These are phyloP conservation scores for Paxillus involutus DNA, from an alignment of 768 basidiomycete genomes.

Conservation along the genomic window DNA sequence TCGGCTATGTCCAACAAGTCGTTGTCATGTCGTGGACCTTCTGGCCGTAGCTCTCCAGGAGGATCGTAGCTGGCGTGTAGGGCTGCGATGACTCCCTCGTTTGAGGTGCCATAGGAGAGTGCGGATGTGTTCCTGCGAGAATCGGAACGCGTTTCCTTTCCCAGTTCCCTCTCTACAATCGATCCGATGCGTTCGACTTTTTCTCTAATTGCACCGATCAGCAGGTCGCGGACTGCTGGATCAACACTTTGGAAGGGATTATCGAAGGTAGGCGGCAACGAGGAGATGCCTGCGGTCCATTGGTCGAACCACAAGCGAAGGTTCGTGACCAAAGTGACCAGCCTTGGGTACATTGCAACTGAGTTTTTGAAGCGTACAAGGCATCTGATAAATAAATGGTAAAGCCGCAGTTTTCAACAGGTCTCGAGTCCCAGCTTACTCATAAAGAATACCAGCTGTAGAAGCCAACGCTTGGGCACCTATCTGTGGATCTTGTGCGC, in stretches of 20 bases:
- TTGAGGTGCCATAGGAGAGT: slow-evolving; percentile 1
- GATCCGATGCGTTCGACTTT: slow-evolving; percentile 32
- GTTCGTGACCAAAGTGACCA: slow-evolving; percentile 40
- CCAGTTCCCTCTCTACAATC: slow-evolving; percentile 54
- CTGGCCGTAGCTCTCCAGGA: slow-evolving; percentile 49
- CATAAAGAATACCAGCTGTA: slow-evolving; percentile 46
- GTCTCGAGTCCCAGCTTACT: slow-evolving; percentile 38
- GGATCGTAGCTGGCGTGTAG: slow-evolving; percentile 47
- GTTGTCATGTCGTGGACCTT: slow-evolving; percentile 68
- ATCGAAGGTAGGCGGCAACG: slow-evolving; percentile 42
- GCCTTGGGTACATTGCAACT: slow-evolving; percentile 42
- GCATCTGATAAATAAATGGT: slow-evolving; percentile 36
- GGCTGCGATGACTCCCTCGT: slow-evolving; percentile 39
- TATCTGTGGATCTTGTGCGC: slow-evolving; percentile 17
- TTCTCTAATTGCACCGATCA: slow-evolving; percentile 30
- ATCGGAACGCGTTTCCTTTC: slow-evolving; percentile 29
- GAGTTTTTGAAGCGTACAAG: slow-evolving; percentile 60
- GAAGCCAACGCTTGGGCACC: slow-evolving; percentile 46
- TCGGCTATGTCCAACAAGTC: slow-evolving; percentile 53
- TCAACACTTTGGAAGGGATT: slow-evolving; percentile 38
- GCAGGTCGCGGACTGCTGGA: slow-evolving; percentile 35
- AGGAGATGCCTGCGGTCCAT: slow-evolving; percentile 46
- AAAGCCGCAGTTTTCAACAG: slow-evolving; percentile 16
- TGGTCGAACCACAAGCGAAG: slow-evolving; percentile 44
- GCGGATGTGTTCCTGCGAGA: slow-evolving; percentile 3